phyloP scores from a whole-genome alignment of 2,329 filamentous ascomycete genomes.

The Ceratocystis harringtonii region DNA sequence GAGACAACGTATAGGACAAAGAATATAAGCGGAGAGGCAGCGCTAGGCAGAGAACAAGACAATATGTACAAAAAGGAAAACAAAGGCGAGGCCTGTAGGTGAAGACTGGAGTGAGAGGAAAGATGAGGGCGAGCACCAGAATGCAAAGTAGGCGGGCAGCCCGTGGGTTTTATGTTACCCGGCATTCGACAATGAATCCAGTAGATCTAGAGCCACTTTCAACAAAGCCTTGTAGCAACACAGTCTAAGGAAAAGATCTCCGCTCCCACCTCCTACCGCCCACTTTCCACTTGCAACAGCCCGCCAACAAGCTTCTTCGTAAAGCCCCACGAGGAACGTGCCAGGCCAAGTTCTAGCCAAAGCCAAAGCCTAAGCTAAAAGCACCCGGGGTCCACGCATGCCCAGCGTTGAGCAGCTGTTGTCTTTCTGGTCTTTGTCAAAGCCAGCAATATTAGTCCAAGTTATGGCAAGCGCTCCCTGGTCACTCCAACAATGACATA shows the following conservation, averaged over 20 bases:
- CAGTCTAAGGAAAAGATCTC: not conserved
- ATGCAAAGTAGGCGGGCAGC: not conserved
- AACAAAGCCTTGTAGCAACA: not conserved
- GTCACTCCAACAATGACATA: not conserved
- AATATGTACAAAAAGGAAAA: not conserved
- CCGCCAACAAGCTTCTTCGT: not conserved
- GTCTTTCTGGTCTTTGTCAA: not conserved
- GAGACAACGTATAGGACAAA: not conserved
- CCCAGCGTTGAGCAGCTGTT: not conserved
- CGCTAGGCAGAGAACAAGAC: not conserved
- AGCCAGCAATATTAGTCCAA: not conserved
- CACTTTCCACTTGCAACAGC: not conserved
- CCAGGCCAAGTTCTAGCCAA: not conserved
- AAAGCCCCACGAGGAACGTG: not conserved
- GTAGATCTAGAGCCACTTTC: not conserved
- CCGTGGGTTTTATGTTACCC: constrained; percentile 5
- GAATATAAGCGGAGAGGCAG: not conserved
- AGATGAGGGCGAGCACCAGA: not conserved
- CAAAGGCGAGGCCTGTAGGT: not conserved
- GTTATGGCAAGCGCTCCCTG: not conserved
- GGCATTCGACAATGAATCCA: not conserved
- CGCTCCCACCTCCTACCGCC: no score
- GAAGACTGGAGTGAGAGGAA: constrained; percentile 10
- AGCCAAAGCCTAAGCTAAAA: not conserved
- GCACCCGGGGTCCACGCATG: not conserved